Conservation (phyloP, 768 basidiomycete genomes). For the Suillus americanus region DNA sequence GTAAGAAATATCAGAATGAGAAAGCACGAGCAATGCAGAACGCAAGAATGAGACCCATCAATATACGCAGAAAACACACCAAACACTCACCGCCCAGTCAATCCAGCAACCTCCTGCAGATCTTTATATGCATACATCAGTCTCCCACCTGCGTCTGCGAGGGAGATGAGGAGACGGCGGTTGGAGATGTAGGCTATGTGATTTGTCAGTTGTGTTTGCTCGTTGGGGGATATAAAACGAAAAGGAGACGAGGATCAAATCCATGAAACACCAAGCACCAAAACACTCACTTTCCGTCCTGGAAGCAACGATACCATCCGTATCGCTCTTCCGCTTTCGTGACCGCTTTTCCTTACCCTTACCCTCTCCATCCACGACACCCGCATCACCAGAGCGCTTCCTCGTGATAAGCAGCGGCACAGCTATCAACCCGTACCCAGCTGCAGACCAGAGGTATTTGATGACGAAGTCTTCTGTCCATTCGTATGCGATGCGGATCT, state of each 20-base stretch:
- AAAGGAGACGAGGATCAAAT: background rate
- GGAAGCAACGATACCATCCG: constrained; percentile 40
- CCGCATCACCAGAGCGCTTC: constrained; percentile 8
- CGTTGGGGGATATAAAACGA: background rate
- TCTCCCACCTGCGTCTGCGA: constrained; percentile 95
- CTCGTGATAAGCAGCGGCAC: constrained; percentile 83
- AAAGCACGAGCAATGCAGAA: background rate
- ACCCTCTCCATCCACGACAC: constrained; percentile 14
- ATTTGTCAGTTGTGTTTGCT: background rate
- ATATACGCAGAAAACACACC: background rate
- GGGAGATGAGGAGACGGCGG: constrained; percentile 82
- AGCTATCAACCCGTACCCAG: constrained; percentile 88
- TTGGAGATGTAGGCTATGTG: constrained; percentile 85
- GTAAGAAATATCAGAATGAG: background rate
- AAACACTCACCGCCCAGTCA: constrained; percentile 55
- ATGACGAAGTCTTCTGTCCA: constrained; percentile 98
- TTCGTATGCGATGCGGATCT: constrained; percentile 89
- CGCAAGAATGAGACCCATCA: background rate
- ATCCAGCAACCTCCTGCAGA: constrained; percentile 87
- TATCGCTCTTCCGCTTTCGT: constrained; percentile 5
- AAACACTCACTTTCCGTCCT: constrained; percentile 47
- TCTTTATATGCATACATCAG: constrained; percentile 98
- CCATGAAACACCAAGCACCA: background rate
- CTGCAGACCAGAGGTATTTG: constrained; percentile 94
- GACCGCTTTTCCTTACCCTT: constrained; percentile 16